A percentile compares a stretch with the other conserved stretches of the same genome.
phyloP scores from a whole-genome alignment of 2,329 filamentous ascomycete species.

The Magnaporthales sp. region DNA sequence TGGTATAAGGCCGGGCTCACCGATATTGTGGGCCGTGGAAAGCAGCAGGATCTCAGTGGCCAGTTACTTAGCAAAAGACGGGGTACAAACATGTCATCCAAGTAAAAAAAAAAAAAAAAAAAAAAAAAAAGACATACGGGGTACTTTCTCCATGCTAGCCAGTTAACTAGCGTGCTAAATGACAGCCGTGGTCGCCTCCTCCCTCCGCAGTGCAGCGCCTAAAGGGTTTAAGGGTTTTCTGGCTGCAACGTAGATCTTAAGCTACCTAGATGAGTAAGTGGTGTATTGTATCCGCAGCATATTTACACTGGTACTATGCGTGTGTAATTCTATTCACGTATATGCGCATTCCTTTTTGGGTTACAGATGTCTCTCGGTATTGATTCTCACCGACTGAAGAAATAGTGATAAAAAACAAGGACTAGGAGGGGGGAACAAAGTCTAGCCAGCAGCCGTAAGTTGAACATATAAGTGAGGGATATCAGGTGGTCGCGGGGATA shows the following conservation, averaged over 20 bases:
- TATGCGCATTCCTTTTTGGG: neutral
- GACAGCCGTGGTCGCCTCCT: neutral
- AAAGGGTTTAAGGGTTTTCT: neutral
- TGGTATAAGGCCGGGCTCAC: neutral
- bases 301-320: neutral
- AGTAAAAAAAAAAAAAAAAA: too few relatives aligned
- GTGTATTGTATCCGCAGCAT: neutral
- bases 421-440: neutral
- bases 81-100: too few relatives aligned
- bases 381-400: neutral
- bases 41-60: too few relatives aligned
- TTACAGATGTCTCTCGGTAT: neutral
- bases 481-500: neutral
- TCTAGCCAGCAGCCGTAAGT: neutral
- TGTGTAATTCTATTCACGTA: neutral
- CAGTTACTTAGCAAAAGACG: too few relatives aligned
- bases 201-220: neutral
- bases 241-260: neutral
- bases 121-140: too few relatives aligned
- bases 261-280: neutral
- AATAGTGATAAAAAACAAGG: neutral
- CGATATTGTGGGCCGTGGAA: neutral
- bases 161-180: neutral
- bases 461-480: neutral
- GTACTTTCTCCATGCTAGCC: neutral